phyloP scores from a whole-genome alignment of 2,329 filamentous ascomycete genomes.

The Monosporascus sp. region DNA sequence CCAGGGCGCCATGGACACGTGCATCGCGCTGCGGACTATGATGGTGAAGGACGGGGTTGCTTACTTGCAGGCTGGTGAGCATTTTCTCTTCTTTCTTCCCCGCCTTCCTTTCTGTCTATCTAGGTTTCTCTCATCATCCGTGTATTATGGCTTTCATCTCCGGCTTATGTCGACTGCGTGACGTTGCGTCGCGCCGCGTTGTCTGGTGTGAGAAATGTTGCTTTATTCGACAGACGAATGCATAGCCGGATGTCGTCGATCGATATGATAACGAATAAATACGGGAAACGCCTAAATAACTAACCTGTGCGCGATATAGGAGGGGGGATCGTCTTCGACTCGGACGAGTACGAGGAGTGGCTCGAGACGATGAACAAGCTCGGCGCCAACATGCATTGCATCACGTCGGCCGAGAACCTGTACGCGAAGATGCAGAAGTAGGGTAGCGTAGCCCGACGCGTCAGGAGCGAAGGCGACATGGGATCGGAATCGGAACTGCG shows the following conservation, averaged over 20 bases:
- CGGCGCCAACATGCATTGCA: conserved; percentile 82
- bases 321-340: conserved; percentile 92
- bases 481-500: too few relatives aligned
- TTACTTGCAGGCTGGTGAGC: conserved; percentile 74
- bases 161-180: too few relatives aligned
- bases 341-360: conserved; percentile 85
- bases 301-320: conserved; percentile 35
- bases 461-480: too few relatives aligned
- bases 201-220: too few relatives aligned
- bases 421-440: conserved; percentile 35
- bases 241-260: too few relatives aligned
- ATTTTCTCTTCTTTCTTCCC: not conserved
- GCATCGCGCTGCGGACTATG: conserved; percentile 83
- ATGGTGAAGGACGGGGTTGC: conserved; percentile 84
- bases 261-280: too few relatives aligned
- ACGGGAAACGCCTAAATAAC: not conserved
- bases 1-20: conserved; percentile 89
- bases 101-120: not conserved
- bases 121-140: not conserved
- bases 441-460: too few relatives aligned
- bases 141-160: too few relatives aligned
- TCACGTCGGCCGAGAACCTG: conserved; percentile 75
- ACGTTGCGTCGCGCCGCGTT: too few relatives aligned
- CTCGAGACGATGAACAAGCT: conserved; percentile 95
- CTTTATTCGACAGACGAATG: too few relatives aligned